These are phyloP conservation scores for Scytalidium sp. DNA, from an alignment of 2,329 filamentous ascomycete genomes.

Conservation along the genomic window DNA sequence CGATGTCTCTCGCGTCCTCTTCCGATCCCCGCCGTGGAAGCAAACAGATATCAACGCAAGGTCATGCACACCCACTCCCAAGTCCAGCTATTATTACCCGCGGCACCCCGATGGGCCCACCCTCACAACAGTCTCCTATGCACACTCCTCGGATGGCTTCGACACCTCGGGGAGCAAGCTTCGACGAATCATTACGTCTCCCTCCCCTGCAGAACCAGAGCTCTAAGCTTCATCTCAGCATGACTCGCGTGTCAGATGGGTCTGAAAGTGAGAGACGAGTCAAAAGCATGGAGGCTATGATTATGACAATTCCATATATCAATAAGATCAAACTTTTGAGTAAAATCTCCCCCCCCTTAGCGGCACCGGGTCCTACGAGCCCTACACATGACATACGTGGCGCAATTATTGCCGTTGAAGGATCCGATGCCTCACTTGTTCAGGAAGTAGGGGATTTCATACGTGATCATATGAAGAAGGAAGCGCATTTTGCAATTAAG, in stretches of 20 bases:
- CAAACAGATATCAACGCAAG: slow-evolving; percentile 27
- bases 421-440: slow-evolving; percentile 53
- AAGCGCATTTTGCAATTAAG: slow-evolving; percentile 22
- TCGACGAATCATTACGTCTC: slow-evolving; percentile 30
- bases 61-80: slow-evolving; percentile 32
- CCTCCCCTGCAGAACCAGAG: slow-evolving; percentile 30
- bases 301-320: slow-evolving; percentile 71
- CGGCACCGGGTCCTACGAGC: slow-evolving; percentile 31
- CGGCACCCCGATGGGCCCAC: slow-evolving; percentile 25
- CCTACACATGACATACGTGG: slow-evolving; percentile 55
- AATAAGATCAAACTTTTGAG: slow-evolving; percentile 76
- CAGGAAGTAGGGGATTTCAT: slow-evolving; percentile 62
- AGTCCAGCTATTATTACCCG: slow-evolving; percentile 17
- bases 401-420: slow-evolving; percentile 80
- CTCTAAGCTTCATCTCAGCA: slow-evolving; percentile 31
- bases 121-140: slow-evolving; percentile 21
- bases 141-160: slow-evolving; percentile 21
- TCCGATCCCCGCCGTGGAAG: slow-evolving; percentile 12
- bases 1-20: slow-evolving; percentile 28
- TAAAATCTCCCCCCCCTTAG: slow-evolving; percentile 70
- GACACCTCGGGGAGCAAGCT: slow-evolving; percentile 17
- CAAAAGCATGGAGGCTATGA: slow-evolving; percentile 61
- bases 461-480: slow-evolving; percentile 27
- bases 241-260: slow-evolving; percentile 32
- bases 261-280: slow-evolving; percentile 31